phyloP scores from a whole-genome alignment of 2,329 filamentous ascomycete species.

The Penicillium polonicum region DNA sequence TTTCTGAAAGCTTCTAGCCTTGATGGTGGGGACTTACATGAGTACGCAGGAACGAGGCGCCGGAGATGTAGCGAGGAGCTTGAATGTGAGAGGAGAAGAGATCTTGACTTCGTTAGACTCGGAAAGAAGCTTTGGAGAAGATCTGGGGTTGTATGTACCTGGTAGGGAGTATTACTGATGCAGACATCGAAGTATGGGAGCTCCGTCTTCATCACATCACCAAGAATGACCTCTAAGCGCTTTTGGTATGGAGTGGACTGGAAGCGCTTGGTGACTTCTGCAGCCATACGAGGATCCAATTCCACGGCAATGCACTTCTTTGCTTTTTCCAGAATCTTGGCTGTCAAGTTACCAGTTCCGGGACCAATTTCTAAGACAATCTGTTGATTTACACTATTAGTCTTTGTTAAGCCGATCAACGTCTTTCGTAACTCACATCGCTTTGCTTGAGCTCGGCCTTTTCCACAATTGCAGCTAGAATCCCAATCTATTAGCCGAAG shows the following conservation, averaged over 20 bases:
- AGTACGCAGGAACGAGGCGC: conserved; percentile 82
- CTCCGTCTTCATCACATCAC: conserved; percentile 89
- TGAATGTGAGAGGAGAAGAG: conserved; percentile 86
- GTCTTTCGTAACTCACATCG: conserved; percentile 49
- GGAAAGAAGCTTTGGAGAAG: background rate
- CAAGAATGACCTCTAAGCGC: conserved; percentile 81
- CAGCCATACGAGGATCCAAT: conserved; percentile 93
- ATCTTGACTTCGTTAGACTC: conserved; percentile 55
- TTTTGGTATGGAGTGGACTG: conserved; percentile 84
- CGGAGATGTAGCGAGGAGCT: conserved; percentile 77
- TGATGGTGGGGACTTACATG: conserved; percentile 53
- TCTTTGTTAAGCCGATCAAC: background rate
- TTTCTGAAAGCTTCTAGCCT: background rate
- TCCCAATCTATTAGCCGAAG: background rate
- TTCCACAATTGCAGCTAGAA: conserved; percentile 59
- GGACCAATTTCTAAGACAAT: conserved; percentile 90
- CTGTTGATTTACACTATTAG: conserved; percentile 35
- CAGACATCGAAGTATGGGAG: conserved; percentile 78
- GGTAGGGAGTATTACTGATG: conserved; percentile 74
- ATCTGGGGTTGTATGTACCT: conserved; percentile 44
- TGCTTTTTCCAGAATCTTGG: conserved; percentile 82
- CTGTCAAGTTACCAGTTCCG: conserved; percentile 84
- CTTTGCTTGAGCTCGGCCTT: conserved; percentile 90
- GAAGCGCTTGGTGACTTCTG: conserved; percentile 89
- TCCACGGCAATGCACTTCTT: conserved; percentile 85